These are phyloP conservation scores for Stagonosporopsis rhizophila DNA, from an alignment of 2,329 filamentous ascomycete genomes.

Conservation along the genomic window DNA sequence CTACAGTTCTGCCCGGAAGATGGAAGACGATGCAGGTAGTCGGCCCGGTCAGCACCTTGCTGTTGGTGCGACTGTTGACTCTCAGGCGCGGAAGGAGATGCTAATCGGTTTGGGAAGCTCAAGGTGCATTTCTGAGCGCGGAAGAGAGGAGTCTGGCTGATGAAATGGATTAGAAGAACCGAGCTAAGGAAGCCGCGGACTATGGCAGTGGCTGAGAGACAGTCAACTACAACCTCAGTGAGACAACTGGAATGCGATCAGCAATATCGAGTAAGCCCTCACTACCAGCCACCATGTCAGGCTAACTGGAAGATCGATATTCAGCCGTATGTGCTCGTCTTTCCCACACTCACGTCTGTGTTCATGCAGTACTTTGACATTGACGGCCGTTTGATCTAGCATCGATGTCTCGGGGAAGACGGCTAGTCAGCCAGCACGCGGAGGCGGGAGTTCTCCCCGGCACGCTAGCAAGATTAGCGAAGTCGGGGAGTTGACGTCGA, in stretches of 20 bases:
- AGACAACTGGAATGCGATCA: not conserved
- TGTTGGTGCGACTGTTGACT: conserved; percentile 1
- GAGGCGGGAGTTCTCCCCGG: conserved; percentile 8
- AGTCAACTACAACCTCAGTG: not conserved
- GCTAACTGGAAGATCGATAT: not conserved
- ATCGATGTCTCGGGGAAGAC: conserved; percentile 11
- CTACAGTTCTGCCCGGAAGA: not conserved
- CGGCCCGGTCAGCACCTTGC: conserved; percentile 3
- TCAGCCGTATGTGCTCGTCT: not conserved
- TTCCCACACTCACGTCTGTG: not conserved
- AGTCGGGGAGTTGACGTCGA: conserved; percentile 9
- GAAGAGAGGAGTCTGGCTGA: not conserved
- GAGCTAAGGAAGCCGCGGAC: not conserved
- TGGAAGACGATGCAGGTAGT: not conserved
- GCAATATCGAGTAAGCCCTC: not conserved
- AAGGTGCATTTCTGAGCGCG: not conserved
- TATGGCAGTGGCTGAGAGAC: not conserved
- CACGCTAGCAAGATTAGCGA: conserved; percentile 12
- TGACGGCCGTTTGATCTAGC: conserved; percentile 3
- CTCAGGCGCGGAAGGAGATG: not conserved
- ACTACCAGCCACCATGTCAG: not conserved
- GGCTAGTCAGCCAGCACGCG: conserved; percentile 11
- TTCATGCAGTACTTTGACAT: not conserved
- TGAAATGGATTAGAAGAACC: not conserved
- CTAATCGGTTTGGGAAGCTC: not conserved